A percentile compares a stretch with the other conserved stretches of the same genome.
Evolutionary conservation across 2,329 filamentous ascomycete species (phyloP).

Genomic region (Neofusicoccum sp.): DNA sequence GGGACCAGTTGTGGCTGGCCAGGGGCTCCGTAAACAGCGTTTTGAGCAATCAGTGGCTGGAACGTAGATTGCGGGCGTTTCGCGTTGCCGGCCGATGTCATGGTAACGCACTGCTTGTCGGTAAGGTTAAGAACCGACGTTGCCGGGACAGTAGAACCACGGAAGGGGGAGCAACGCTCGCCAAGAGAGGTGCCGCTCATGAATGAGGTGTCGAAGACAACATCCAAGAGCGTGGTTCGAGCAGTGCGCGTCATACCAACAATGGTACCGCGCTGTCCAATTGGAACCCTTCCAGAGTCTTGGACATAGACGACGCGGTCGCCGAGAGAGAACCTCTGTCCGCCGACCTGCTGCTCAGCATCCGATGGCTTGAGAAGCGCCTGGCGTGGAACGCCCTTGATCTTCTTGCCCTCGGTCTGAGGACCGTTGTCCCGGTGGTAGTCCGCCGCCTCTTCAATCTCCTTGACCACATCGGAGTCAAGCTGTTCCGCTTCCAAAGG

Average conservation of each 20-base stretch:
- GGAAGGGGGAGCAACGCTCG: constrained; percentile 87
- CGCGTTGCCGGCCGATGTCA: constrained; percentile 58
- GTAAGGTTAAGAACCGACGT: constrained; percentile 88
- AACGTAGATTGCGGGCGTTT: constrained; percentile 50
- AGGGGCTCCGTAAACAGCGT: constrained; percentile 55
- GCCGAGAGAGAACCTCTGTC: constrained; percentile 79
- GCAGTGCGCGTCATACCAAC: constrained; percentile 88
- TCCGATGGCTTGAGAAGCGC: constrained; percentile 91
- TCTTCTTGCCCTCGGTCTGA: constrained; percentile 62
- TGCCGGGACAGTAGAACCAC: constrained; percentile 84
- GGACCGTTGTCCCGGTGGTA: constrained; percentile 53
- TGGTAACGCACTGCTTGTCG: constrained; percentile 73
- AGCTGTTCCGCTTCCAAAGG: constrained; percentile 94
- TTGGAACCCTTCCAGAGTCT: constrained; percentile 90
- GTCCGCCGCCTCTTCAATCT: constrained; percentile 76
- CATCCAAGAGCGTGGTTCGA: constrained; percentile 77
- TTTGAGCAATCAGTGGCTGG: constrained; percentile 52
- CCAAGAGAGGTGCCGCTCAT: constrained; percentile 95
- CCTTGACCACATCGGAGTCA: constrained; percentile 82
- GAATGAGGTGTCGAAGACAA: constrained; percentile 91
- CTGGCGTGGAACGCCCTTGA: constrained; percentile 78
- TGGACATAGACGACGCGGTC: constrained; percentile 92
- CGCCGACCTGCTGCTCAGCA: constrained; percentile 86
- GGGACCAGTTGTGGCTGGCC: constrained; percentile 61
- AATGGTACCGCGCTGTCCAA: constrained; percentile 89